Conservation (phyloP, 2,329 filamentous ascomycete species). For the Diplodia scrobiculata region DNA sequence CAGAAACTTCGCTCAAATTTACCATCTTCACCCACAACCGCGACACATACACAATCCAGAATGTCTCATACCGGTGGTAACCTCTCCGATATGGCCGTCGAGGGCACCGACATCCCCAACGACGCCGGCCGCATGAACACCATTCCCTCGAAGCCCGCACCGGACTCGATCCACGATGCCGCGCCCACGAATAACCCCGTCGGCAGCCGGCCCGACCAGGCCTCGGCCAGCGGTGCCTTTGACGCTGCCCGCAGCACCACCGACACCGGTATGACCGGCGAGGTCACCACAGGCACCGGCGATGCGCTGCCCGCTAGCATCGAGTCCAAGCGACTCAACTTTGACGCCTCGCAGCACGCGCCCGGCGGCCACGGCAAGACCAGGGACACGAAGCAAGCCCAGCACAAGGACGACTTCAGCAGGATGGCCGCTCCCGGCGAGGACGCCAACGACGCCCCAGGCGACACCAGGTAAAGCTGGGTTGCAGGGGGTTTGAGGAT, state of each 20-base stretch:
- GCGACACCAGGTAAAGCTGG: not conserved
- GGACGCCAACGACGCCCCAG: not conserved
- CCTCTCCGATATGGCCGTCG: conserved; percentile 44
- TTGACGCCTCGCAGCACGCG: not conserved
- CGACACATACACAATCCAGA: not conserved
- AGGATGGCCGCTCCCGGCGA: not conserved
- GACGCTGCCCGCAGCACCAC: conserved; percentile 48
- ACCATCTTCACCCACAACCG: not conserved
- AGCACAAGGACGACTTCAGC: conserved; percentile 31
- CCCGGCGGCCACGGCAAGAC: conserved; percentile 35
- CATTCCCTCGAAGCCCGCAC: conserved; percentile 47
- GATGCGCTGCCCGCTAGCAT: conserved; percentile 38
- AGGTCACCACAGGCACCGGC: conserved; percentile 42
- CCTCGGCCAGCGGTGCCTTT: conserved; percentile 53
- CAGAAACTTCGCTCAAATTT: not conserved
- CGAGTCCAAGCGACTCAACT: conserved; percentile 38
- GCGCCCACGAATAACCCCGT: conserved; percentile 38
- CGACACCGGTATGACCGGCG: conserved; percentile 42
- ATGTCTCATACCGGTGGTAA: conserved; percentile 38
- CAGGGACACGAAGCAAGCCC: conserved; percentile 35
- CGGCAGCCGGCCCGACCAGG: conserved; percentile 43
- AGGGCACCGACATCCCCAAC: conserved; percentile 47
- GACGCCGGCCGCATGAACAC: conserved; percentile 50
- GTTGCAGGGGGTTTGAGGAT: not conserved
- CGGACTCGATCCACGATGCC: conserved; percentile 52